phyloP scores from a whole-genome alignment of 2,329 filamentous ascomycete species.

The Basipetospora sp. region DNA sequence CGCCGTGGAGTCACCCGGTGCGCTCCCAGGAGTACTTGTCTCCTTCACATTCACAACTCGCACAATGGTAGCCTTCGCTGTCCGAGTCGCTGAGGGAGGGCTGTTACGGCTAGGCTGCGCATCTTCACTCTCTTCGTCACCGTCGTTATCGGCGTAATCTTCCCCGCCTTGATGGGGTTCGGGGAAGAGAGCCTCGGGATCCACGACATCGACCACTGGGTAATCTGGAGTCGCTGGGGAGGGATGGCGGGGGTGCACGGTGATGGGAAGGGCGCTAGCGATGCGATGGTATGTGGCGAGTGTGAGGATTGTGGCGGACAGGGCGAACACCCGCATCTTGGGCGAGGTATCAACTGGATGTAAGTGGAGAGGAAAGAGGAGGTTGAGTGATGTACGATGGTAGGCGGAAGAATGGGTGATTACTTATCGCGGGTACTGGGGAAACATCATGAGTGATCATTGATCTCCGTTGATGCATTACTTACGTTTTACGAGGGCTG shows the following conservation, averaged over 20 bases:
- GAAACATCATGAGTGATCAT: too few relatives aligned
- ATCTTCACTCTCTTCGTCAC: not conserved
- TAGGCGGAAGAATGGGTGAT: too few relatives aligned
- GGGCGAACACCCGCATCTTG: constrained; percentile 18
- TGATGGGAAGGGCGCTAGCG: not conserved
- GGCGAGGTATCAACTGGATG: not conserved
- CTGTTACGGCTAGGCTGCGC: too few relatives aligned
- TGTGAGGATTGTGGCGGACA: constrained; percentile 14
- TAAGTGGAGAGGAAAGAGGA: constrained; percentile 8
- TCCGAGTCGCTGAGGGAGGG: too few relatives aligned
- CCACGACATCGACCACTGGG: constrained; percentile 6
- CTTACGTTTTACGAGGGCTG: too few relatives aligned
- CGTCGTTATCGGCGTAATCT: not conserved
- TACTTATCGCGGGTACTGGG: too few relatives aligned
- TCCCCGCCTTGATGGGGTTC: not conserved
- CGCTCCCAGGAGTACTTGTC: not conserved
- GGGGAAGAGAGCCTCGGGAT: not conserved
- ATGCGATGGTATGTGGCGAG: constrained; percentile 11
- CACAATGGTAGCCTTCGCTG: not conserved
- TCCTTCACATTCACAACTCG: constrained; percentile 4
- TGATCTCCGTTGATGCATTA: too few relatives aligned
- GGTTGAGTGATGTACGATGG: too few relatives aligned
- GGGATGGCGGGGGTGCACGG: constrained; percentile 16
- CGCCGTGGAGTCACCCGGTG: too few relatives aligned
- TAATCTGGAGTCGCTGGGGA: constrained; percentile 7